Conservation (phyloP, 345 rosid species). For the Brassica carinata region DNA sequence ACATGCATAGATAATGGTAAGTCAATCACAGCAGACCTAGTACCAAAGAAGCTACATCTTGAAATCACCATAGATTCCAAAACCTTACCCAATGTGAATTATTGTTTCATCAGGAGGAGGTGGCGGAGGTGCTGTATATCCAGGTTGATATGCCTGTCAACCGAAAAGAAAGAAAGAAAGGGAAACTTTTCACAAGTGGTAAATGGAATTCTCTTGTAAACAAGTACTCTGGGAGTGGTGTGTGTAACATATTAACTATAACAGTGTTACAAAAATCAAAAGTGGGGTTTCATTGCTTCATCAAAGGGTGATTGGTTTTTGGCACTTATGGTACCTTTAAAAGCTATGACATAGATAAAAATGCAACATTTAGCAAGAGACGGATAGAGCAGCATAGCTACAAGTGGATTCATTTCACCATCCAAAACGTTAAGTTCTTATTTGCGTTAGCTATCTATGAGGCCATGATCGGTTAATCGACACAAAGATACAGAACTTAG, state of each 20-base stretch:
- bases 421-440: neutral
- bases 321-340: neutral
- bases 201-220: neutral
- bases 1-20: neutral
- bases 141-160: constrained; percentile 74
- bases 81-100: constrained; percentile 77
- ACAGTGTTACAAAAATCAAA: neutral
- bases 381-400: neutral
- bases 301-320: neutral
- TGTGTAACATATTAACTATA: constrained; percentile 11
- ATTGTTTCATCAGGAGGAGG: constrained; percentile 65
- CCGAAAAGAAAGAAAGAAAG: neutral
- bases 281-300: neutral
- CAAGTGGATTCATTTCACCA: neutral
- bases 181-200: neutral
- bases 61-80: neutral
- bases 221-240: neutral
- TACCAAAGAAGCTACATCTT: neutral
- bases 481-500: neutral
- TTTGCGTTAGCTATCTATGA: neutral
- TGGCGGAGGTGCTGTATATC: constrained; percentile 78
- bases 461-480: neutral
- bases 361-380: neutral
- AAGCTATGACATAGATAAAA: neutral
- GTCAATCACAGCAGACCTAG: neutral